Base-by-base conservation (phyloP, 352 stramenopile genomes). In the Globisporangium viniferum region DNA sequence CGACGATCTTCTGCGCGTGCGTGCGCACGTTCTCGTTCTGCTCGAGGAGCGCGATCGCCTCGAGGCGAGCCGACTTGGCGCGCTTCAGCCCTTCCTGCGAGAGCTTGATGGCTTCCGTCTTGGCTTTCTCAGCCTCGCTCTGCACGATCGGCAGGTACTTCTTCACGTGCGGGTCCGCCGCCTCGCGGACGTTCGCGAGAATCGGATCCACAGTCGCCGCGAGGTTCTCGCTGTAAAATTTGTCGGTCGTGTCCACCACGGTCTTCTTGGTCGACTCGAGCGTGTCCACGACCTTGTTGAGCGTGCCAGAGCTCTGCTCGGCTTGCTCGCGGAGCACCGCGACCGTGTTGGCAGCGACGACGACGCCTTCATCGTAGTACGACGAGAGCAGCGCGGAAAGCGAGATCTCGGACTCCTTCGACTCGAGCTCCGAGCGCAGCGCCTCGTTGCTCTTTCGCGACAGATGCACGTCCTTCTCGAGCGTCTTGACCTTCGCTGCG, bases 281-380 rank as follows among this genome's bases (percentile, higher is more conserved):
- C 54, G 77, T 77, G 29, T 70, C 75, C n/a, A 90, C 75, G 22
- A 88, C 75, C 31, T 88, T 73, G 20, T 80, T 75, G 33, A 93
- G 55, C 18, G 75, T 77, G 27, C 70, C 74, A 8, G 75, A 78
- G 53, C 80, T 78, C 22, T 83, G 55, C 61, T 83, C 73, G 0
- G 85, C 73, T 61, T 84, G 82, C 41, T 87, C 68, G 22, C 79
- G 79, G 35, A 86, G 66, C 48, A 70, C 70, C 8, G 61, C 69
- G 22, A 81, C 70, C 1, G 75, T 69, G 58, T 77, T 72, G 33
- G 76, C 69, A 5, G 80, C 80, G 35, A 91, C 62, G 20, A 86
- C 70, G 58, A 91, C 76, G n/a, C 84, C 80, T 65, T 91, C 82
- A 72, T 94, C 86, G 49, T 92, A 94, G 72, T 94, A 94, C 41